Conservation (phyloP, 805 yeast species). For the Saturnispora saitoi region DNA sequence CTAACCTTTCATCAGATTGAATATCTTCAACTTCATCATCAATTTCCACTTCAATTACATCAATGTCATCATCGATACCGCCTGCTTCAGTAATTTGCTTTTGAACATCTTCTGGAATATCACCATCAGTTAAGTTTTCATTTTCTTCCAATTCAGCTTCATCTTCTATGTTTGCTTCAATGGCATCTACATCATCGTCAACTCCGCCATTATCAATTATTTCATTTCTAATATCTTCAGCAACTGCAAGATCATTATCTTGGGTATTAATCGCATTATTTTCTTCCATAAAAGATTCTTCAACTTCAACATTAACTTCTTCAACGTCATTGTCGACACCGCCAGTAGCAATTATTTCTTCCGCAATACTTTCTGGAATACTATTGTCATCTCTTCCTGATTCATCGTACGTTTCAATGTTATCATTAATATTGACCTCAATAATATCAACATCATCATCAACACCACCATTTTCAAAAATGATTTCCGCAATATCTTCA, state of each 20-base stretch:
- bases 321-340: slow-evolving; percentile 8
- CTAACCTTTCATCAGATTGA: slow-evolving; percentile 3
- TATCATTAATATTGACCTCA: background rate
- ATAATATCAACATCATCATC: slow-evolving; percentile 3
- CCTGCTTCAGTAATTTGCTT: background rate
- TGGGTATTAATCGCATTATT: slow-evolving; percentile 6
- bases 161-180: background rate
- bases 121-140: background rate
- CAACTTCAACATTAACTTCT: slow-evolving; percentile 11
- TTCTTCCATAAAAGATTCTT: slow-evolving; percentile 2
- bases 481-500: background rate
- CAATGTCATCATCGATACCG: slow-evolving; percentile 5
- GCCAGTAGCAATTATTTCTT: slow-evolving; percentile 4
- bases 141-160: background rate
- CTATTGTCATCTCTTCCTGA: background rate
- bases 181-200: background rate
- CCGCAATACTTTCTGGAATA: slow-evolving; percentile 4
- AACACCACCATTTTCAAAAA: slow-evolving; percentile 4
- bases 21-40: slow-evolving; percentile 6
- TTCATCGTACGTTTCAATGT: background rate
- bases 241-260: background rate
- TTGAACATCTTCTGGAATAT: slow-evolving; percentile 6
- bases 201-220: background rate
- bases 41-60: slow-evolving; percentile 10
- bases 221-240: slow-evolving; percentile 9